Evolutionary conservation across 768 basidiomycete species (phyloP).

Genomic region (Trametes maxima): DNA sequence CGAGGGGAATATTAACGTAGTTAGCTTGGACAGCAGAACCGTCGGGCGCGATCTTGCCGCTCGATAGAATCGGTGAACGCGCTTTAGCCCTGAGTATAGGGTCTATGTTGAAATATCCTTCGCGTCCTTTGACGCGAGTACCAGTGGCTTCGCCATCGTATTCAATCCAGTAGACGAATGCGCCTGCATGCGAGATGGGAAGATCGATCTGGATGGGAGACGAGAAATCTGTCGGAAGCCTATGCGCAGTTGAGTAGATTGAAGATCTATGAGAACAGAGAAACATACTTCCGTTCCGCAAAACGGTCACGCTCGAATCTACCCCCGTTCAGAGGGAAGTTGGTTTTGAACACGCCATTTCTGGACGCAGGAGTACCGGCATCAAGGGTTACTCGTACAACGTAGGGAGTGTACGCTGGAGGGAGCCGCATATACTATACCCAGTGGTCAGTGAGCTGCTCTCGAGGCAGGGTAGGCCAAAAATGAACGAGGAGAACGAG

Average conservation of each 20-base stretch:
- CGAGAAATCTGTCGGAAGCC: constrained; percentile 83
- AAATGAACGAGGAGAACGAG: neutral
- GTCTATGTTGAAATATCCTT: constrained; percentile 97
- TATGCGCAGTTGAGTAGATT: constrained; percentile 31
- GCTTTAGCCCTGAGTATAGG: constrained; percentile 79
- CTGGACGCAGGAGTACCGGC: constrained; percentile 90
- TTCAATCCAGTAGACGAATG: constrained; percentile 94
- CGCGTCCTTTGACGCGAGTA: constrained; percentile 74
- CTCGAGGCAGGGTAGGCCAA: neutral
- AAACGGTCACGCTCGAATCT: constrained; percentile 76
- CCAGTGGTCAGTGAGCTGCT: neutral
- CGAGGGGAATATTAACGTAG: constrained; percentile 73
- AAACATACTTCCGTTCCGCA: constrained; percentile 71
- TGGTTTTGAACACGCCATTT: constrained; percentile 93
- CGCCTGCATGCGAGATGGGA: constrained; percentile 95
- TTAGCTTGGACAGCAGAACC: constrained; percentile 55
- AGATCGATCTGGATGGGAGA: constrained; percentile 94
- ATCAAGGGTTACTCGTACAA: constrained; percentile 87
- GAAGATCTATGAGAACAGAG: constrained; percentile 6
- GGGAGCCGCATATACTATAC: constrained; percentile 93
- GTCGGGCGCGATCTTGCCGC: constrained; percentile 49
- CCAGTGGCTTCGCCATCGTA: constrained; percentile 67
- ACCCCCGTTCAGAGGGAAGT: constrained; percentile 95
- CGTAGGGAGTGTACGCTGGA: constrained; percentile 85
- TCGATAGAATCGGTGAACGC: constrained; percentile 70